Evolutionary conservation across 805 yeast species (phyloP), one percentile per base, ranked within the genome.

Genomic region (Hanseniaspora meyeri): DNA sequence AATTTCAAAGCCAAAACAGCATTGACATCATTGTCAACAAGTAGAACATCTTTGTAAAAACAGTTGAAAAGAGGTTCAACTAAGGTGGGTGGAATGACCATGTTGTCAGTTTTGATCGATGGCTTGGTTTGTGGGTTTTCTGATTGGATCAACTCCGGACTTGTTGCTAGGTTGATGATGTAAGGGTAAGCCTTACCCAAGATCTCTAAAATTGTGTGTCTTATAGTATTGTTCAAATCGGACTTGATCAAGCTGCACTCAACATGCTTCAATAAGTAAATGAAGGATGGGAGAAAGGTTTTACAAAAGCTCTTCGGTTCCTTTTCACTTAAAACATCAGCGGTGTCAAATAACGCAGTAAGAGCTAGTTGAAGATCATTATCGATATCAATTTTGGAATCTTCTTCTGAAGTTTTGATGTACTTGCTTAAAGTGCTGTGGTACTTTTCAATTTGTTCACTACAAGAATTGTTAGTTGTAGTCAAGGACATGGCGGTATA

Each of bases 1-100:
- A 88, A 83, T 66, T 87, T 89, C 85, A 93, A 81, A 67, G 95
- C 85, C 52, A 88, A 74, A 0, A 89, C 87, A 51, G 97, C 97
- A 67, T 93, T 93, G 59, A 90, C 97, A 68, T 95, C 99, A 66
- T 93, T 93, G 65, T 95, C 99, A 16, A 72, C 74, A 19, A 77
- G 79, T 58, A 91, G 72, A 14, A 85, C 71, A 24, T 72, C 68
- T 62, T 82, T 79, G 55, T 91, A 70, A 10, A 75, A 34, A 43
- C 42, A 24, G 8, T 34, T 29, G 31, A 55, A 49, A 4, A 55
- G 19, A 36, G 55, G 50, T 45, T 51, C 55, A 29, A 51, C 45
- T 16, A 45, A n/a, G 7, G 38, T 31, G 17, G 55, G 45, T 12
- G 31, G 24, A 5, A 43, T 43, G 5, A 45, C 50, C 55, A 43